Base-by-base conservation (phyloP, 2,329 filamentous ascomycete species). In the Xylaria sp. region DNA sequence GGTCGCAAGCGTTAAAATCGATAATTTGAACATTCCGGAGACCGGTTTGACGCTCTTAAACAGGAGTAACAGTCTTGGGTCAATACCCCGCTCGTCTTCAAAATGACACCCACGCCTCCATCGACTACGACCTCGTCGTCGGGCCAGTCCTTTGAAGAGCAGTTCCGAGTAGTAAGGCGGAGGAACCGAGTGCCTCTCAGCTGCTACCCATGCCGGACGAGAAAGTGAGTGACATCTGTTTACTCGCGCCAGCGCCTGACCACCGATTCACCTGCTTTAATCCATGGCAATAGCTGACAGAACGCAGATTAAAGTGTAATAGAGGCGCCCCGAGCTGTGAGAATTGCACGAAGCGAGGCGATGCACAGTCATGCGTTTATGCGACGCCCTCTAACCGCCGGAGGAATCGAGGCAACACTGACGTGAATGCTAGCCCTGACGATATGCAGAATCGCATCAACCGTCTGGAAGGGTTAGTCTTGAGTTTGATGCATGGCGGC, bases 361-460 rank as follows among this genome's bases (percentile, higher is more conserved):
- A 92, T 74, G 87, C 88, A 11, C 77, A 82, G 58, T 89, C 90
- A 59, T 97, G 93, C 77, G 89, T 88, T 66, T 97, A 97, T 78
- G 92, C 91, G 52, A 82, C 86, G 55, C 87, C 85, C 44, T 75
- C 79, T 37, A 79, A 78, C 55, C 84, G 91, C 67, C 94, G 91
- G 76, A 95, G 91, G 80, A 86, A 79, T 70, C 83, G 87, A 74
- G 83, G 76, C 76, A 70, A 61, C 63, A 67, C 65, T 39, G 84
- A 76, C 80, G 82, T 73, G 61, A 75, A 81, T 68, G 76, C 81
- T 57, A 85, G 75, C 67, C 91, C 93, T 54, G 92, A 96, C 81
- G 93, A 97, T 75, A 97, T 97, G 93, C 93, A 97, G 78, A 96
- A 95, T 72, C 89, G 94, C 73, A 97, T 97, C 77, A 92, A 97